Base-by-base conservation (phyloP, 225 moss, liverwort and hornwort species). In the Marchantia polymorpha region DNA sequence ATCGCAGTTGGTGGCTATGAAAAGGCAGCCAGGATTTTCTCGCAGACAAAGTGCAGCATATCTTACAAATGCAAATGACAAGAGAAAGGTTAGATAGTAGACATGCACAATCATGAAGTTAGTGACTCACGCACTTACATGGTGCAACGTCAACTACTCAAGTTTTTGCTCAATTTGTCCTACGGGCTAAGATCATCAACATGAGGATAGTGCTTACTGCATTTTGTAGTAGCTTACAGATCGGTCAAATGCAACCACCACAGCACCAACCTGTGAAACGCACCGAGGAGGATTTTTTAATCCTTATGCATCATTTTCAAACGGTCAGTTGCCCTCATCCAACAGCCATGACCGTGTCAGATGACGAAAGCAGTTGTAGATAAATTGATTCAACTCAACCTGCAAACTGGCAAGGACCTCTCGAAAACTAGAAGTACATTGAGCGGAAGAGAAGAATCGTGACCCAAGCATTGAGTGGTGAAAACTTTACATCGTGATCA, bases 1-100 rank as follows among this genome's bases (percentile, higher is more conserved):
- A 81, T 94, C 96, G 76, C 93, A 96, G 80, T 94, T 96, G 82
- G 94, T 91, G 27, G 96, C 96, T 77, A 96, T 89, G 82, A 96
- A 96, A 78, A 92, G 67, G 87, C 94, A 96, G 53, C 92, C 94
- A 1, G 91, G 89, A 82, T 94, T 96, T 81, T 92, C 91, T 63
- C 92, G 90, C 74, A 96, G 86, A 86, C 96, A 96, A 54, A 92
- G 89, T 52, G 92, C 90, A 20, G 94, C 96, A 81, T 96, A 94
- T 81, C 96, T 96, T 77, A n/a, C 47, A 60, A 10, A 14, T 75
- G 20, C 50, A 74, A 30, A 65, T n/a, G 48, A 78, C 56, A 39
- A 80, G 52, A 84, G 7, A 70, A 67, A 67, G 59, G 58, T 75
- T 75, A 75, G 55, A 8, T 19, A 25, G 27, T 25, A 27, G 22